Conservation (phyloP, 306 rosid species). For the Casuarina cunninghamiana region DNA sequence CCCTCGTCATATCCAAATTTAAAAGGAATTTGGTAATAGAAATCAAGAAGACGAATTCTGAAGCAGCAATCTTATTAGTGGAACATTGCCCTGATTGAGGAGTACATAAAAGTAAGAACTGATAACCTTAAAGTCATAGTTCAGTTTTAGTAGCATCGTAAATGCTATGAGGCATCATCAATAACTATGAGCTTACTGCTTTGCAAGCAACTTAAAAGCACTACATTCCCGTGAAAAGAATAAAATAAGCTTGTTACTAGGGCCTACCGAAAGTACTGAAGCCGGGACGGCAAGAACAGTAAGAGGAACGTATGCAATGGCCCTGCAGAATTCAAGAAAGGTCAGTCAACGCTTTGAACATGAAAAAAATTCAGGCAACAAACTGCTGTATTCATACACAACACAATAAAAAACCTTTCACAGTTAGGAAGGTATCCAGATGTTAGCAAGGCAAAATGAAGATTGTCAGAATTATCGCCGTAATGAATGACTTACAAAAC, state of each 20-base stretch:
- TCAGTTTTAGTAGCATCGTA: background rate
- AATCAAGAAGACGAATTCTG: background rate
- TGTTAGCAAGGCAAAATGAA: background rate
- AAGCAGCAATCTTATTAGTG: background rate
- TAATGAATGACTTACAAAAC: conserved; percentile 56
- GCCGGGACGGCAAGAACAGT: conserved; percentile 60
- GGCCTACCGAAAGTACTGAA: conserved; percentile 50
- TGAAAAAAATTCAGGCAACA: background rate
- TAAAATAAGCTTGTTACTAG: background rate
- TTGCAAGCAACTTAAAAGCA: background rate
- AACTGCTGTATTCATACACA: conserved; percentile 1
- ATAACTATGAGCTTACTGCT: conserved; percentile 10
- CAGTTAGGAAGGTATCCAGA: background rate
- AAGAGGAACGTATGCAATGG: conserved; percentile 60
- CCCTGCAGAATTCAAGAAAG: conserved; percentile 35
- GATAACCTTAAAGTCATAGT: background rate
- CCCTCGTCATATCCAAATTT: background rate
- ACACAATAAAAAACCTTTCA: background rate
- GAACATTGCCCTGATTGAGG: background rate
- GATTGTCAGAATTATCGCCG: background rate
- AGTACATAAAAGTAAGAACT: background rate
- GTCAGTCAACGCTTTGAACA: background rate
- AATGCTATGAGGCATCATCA: background rate
- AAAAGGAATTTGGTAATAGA: background rate
- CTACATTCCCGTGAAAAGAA: background rate